phyloP scores from a whole-genome alignment of 1,284 basidiomycete species.

The Tilletia walkeri region DNA sequence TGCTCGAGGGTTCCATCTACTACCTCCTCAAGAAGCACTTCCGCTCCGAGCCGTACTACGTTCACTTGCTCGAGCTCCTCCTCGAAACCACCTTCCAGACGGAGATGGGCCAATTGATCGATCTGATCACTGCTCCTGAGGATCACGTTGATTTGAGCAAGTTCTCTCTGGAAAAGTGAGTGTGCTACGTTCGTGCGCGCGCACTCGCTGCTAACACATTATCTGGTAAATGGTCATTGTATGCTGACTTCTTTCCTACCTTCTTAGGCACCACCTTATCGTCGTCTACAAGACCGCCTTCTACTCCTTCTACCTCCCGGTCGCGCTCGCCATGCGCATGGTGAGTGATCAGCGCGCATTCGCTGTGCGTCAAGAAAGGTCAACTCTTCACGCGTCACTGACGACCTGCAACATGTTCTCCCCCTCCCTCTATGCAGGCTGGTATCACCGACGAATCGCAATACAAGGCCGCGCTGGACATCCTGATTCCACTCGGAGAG shows the following conservation, averaged over 20 bases:
- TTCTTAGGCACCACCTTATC: conserved; percentile 77
- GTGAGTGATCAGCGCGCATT: conserved; percentile 37
- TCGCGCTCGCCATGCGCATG: conserved; percentile 85
- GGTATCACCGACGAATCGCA: conserved; percentile 70
- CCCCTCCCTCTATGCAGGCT: conserved; percentile 45
- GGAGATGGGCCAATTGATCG: conserved; percentile 91
- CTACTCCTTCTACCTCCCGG: conserved; percentile 98
- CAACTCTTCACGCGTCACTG: background rate
- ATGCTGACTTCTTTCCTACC: conserved; percentile 13
- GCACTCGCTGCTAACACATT: too few relatives aligned
- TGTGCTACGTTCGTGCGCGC: conserved; percentile 18
- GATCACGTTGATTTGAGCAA: conserved; percentile 79
- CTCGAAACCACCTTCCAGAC: conserved; percentile 89
- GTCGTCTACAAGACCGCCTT: conserved; percentile 97
- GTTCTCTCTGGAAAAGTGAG: conserved; percentile 76
- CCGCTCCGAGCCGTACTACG: conserved; percentile 76
- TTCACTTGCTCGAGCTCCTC: conserved; percentile 85
- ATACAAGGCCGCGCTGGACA: conserved; percentile 76
- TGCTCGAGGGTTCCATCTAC: conserved; percentile 95
- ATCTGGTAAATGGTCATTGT: background rate
- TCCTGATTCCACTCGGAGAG: conserved; percentile 88
- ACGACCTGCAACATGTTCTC: background rate
- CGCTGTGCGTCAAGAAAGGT: background rate
- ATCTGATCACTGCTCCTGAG: conserved; percentile 92
- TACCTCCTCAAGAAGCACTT: conserved; percentile 85